Conservation (phyloP, 108 stramenopile genomes). For the Hondaea fermentalgiana region DNA sequence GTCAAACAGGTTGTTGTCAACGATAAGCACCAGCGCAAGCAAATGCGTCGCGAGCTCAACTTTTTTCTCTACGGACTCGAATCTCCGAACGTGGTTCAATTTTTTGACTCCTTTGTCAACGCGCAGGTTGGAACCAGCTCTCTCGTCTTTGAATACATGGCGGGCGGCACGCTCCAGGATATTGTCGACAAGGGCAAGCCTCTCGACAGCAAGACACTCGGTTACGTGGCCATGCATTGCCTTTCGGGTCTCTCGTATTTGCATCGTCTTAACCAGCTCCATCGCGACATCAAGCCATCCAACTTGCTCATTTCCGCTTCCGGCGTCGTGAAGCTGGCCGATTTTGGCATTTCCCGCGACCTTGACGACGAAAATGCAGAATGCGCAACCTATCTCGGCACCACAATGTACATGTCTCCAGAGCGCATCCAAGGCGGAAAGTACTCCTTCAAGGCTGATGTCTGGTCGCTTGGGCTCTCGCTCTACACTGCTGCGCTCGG, state of each 20-base stretch:
- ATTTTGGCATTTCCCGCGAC: constrained; percentile 45
- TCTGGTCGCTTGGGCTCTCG: constrained; percentile 28
- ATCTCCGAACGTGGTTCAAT: background rate
- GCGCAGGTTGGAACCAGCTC: background rate
- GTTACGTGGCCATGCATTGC: constrained; percentile 25
- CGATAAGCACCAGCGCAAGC: constrained; percentile 20
- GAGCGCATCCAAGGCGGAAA: constrained; percentile 51
- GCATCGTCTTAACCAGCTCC: constrained; percentile 31
- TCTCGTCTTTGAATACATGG: constrained; percentile 34
- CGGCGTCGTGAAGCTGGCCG: constrained; percentile 43
- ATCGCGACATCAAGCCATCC: constrained; percentile 37
- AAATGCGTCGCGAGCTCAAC: constrained; percentile 24
- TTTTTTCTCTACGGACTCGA: background rate
- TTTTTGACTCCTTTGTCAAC: constrained; percentile 24
- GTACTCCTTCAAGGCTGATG: constrained; percentile 34
- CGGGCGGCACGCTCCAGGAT: constrained; percentile 29
- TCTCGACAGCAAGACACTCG: constrained; percentile 25
- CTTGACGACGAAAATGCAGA: constrained; percentile 13
- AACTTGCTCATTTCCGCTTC: constrained; percentile 34
- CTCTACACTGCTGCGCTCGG: constrained; percentile 4
- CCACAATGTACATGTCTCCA: constrained; percentile 55
- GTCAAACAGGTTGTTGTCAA: constrained; percentile 27
- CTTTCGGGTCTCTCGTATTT: constrained; percentile 42
- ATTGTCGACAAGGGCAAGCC: constrained; percentile 22
- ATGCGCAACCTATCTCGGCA: constrained; percentile 54